These are phyloP conservation scores for Colletotrichum orbiculare DNA, from an alignment of 2,329 filamentous ascomycete species.

Conservation along the genomic window DNA sequence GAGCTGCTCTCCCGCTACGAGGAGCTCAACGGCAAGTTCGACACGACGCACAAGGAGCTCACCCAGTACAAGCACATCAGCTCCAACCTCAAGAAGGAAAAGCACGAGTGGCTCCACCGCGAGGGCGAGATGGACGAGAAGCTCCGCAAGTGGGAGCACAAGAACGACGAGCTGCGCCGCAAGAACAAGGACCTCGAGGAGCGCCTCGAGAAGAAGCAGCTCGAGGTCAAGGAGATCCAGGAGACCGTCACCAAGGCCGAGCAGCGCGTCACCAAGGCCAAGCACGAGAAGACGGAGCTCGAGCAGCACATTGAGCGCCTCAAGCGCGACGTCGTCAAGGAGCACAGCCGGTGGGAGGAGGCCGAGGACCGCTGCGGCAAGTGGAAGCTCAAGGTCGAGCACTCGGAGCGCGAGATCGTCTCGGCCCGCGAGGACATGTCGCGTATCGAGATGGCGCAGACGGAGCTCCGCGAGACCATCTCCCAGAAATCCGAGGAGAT, in stretches of 20 bases:
- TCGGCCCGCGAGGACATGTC: conserved; percentile 26
- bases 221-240: conserved; percentile 26
- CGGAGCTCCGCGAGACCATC: conserved; percentile 23
- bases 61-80: conserved; percentile 15
- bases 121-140: conserved; percentile 15
- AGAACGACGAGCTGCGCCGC: conserved; percentile 20
- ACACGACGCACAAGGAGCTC: conserved; percentile 20
- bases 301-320: conserved; percentile 16
- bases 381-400: conserved; percentile 33
- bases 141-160: conserved; percentile 25
- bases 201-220: conserved; percentile 20
- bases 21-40: conserved; percentile 14
- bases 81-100: conserved; percentile 17
- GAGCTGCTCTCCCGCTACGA: conserved; percentile 24
- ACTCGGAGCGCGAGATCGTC: conserved; percentile 19
- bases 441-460: conserved; percentile 4
- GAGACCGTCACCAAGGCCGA: conserved; percentile 6
- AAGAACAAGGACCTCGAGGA: conserved; percentile 30
- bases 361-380: conserved; percentile 22
- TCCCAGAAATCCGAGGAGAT: conserved; percentile 24
- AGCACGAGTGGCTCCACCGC: conserved; percentile 14
- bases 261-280: conserved; percentile 5
- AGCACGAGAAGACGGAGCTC: conserved; percentile 23
- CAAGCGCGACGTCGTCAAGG: conserved; percentile 18
- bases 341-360: conserved; percentile 22